These are phyloP conservation scores for Paratrypanosoma confusum DNA, from an alignment of 208 protist genomes.

Conservation along the genomic window DNA sequence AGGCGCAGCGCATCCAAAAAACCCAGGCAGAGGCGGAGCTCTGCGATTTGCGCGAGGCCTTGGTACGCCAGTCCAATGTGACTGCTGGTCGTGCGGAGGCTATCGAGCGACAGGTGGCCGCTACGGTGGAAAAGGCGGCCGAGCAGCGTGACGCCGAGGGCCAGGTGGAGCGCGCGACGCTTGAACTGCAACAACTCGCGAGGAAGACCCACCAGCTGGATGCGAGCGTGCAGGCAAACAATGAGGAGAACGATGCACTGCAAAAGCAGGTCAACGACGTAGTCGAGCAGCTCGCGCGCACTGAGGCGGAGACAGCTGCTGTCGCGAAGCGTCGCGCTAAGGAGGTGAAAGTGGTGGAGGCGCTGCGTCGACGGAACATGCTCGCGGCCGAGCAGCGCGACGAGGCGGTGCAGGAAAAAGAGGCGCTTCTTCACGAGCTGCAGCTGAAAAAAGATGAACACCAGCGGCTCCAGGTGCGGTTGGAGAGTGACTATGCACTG, in stretches of 20 bases:
- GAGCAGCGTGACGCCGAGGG: constrained; percentile 39
- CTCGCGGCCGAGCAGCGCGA: constrained; percentile 32
- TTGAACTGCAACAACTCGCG: constrained; percentile 73
- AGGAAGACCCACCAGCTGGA: constrained; percentile 69
- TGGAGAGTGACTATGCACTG: constrained; percentile 32
- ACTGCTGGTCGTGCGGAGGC: too few relatives aligned
- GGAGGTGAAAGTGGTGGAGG: constrained; percentile 53
- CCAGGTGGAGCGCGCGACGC: constrained; percentile 35
- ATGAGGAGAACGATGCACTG: constrained; percentile 73
- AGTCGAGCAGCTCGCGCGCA: constrained; percentile 44
- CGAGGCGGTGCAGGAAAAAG: constrained; percentile 38
- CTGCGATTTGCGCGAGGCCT: constrained; percentile 42
- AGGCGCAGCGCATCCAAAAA: constrained; percentile 38
- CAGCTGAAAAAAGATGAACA: constrained; percentile 42
- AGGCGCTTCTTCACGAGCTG: constrained; percentile 32
- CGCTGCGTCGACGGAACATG: constrained; percentile 60
- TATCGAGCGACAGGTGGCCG: constrained; percentile 21
- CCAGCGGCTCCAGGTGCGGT: constrained; percentile 10
- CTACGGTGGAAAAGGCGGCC: constrained; percentile 39
- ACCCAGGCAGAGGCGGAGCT: constrained; percentile 75
- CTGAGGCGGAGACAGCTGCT: constrained; percentile 40
- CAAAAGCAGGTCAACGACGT: constrained; percentile 46
- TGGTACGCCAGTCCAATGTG: constrained; percentile 24
- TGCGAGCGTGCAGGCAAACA: constrained; percentile 78
- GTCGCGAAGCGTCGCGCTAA: constrained; percentile 30